Conservation (phyloP, 2,329 filamentous ascomycete species). For the Colletotrichum navitas region DNA sequence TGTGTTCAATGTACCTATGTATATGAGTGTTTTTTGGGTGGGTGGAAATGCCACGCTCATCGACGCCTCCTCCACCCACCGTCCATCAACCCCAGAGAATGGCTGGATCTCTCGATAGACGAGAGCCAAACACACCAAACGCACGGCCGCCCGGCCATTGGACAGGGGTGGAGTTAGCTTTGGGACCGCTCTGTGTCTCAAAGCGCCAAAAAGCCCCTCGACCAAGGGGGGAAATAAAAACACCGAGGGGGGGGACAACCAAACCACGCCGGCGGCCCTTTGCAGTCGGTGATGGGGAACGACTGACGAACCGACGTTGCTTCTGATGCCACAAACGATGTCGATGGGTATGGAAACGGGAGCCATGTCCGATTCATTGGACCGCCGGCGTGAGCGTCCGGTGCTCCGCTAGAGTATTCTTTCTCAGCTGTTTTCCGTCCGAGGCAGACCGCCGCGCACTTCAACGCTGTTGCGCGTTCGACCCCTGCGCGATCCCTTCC, state of each 20-base stretch:
- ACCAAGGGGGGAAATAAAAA: background rate
- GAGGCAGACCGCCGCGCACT: background rate
- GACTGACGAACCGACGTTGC: background rate
- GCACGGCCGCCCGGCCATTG: conserved; percentile 21
- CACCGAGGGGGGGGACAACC: no score
- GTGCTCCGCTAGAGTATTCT: background rate
- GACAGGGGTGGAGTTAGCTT: conserved; percentile 1
- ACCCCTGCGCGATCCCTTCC: conserved; percentile 10
- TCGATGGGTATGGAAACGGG: background rate
- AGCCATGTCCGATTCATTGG: background rate
- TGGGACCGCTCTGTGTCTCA: conserved; percentile 20
- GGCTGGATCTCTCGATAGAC: conserved; percentile 1
- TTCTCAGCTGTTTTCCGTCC: background rate
- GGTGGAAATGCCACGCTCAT: conserved; percentile 22
- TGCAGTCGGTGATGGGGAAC: conserved; percentile 8
- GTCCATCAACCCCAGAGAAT: conserved; percentile 12
- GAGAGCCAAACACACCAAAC: background rate
- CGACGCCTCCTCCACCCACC: background rate
- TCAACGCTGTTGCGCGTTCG: background rate
- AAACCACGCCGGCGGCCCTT: background rate
- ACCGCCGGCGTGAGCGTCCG: background rate
- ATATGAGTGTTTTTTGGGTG: background rate
- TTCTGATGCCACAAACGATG: conserved; percentile 6
- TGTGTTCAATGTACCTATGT: no score
- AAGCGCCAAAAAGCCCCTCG: conserved; percentile 1